Percentiles rank a stretch among this genome's conserved stretches.
Evolutionary conservation across 306 rosid species (phyloP).

Genomic region (Fagus crenata): DNA sequence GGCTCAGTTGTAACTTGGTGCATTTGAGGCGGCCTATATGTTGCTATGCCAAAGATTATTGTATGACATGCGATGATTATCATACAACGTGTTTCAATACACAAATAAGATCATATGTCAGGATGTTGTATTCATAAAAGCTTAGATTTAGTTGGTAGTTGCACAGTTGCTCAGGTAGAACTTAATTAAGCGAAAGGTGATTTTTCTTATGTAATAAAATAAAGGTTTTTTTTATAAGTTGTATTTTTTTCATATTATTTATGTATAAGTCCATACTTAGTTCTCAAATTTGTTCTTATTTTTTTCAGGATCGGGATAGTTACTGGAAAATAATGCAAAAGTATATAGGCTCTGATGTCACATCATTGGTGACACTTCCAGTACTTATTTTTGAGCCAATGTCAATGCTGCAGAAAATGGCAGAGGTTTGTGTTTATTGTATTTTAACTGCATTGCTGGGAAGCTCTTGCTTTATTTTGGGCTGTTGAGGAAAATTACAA

Average conservation of each 20-base stretch:
- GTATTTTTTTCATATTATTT: not conserved
- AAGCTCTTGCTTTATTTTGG: constrained; percentile 23
- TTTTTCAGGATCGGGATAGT: constrained; percentile 77
- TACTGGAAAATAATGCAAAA: constrained; percentile 97
- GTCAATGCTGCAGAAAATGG: constrained; percentile 93
- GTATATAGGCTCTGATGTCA: constrained; percentile 85
- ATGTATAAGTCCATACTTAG: constrained; percentile 14
- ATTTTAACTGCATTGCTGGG: constrained; percentile 7
- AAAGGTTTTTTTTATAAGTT: not conserved
- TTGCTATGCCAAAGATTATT: not conserved
- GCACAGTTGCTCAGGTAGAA: not conserved
- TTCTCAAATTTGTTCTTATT: constrained; percentile 20
- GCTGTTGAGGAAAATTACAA: constrained; percentile 19
- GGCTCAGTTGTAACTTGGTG: not conserved
- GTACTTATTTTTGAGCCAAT: constrained; percentile 95
- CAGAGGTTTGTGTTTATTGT: constrained; percentile 66
- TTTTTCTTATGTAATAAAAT: not conserved
- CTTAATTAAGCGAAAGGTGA: not conserved
- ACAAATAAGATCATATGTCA: not conserved
- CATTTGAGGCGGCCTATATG: not conserved
- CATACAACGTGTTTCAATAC: not conserved
- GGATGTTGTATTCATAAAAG: not conserved
- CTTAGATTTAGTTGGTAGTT: not conserved
- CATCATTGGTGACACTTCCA: constrained; percentile 97
- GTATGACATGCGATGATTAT: not conserved